Percentiles rank a stretch among this genome's conserved stretches.
These are phyloP conservation scores for Mycena sp. DNA, from an alignment of 1,284 basidiomycete genomes.

Conservation along the genomic window DNA sequence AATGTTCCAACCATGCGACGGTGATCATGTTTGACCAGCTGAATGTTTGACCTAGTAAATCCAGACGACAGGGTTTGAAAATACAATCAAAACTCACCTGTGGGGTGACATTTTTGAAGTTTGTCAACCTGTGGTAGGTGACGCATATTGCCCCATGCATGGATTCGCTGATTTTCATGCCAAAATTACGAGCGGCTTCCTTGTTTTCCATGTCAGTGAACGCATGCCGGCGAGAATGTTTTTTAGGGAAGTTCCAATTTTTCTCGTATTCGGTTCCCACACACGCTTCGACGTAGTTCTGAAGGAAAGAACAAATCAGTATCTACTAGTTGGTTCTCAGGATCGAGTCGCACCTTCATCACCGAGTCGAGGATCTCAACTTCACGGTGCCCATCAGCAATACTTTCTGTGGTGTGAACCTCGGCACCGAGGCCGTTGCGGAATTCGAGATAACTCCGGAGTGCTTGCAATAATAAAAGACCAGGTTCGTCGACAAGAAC, in stretches of 20 bases:
- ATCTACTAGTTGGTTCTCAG: not conserved
- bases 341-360: slow-evolving; percentile 9
- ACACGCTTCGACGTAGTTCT: slow-evolving; percentile 22
- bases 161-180: slow-evolving; percentile 45
- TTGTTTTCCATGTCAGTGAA: slow-evolving; percentile 45
- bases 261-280: slow-evolving; percentile 27
- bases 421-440: slow-evolving; percentile 42
- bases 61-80: not conserved
- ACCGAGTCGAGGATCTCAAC: slow-evolving; percentile 15
- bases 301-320: slow-evolving; percentile 4
- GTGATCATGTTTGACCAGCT: slow-evolving; percentile 13
- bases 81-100: slow-evolving; percentile 37
- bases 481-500: slow-evolving; percentile 32
- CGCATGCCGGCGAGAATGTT: slow-evolving; percentile 42
- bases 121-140: slow-evolving; percentile 38
- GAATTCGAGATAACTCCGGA: slow-evolving; percentile 42
- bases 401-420: slow-evolving; percentile 44
- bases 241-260: slow-evolving; percentile 49
- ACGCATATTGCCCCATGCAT: slow-evolving; percentile 42
- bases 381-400: slow-evolving; percentile 35
- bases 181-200: slow-evolving; percentile 42
- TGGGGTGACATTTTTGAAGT: slow-evolving; percentile 44
- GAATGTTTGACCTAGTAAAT: not conserved
- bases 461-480: slow-evolving; percentile 37
- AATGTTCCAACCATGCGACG: slow-evolving; percentile 1